These are phyloP conservation scores for Aspergillus pseudoterreus DNA, from an alignment of 2,329 filamentous ascomycete species.

Conservation along the genomic window DNA sequence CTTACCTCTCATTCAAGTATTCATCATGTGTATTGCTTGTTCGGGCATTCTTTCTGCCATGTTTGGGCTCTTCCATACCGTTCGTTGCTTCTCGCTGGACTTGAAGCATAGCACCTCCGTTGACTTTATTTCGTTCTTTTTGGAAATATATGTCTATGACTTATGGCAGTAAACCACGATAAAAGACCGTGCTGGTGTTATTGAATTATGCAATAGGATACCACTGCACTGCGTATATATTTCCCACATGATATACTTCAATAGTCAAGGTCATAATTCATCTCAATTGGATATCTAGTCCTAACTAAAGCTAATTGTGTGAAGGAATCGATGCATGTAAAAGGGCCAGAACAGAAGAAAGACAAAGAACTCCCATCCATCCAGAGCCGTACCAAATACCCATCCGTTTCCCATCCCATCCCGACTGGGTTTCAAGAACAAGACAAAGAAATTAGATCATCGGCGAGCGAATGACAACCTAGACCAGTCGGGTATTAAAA, in stretches of 20 bases:
- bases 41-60: neutral
- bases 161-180: too few species aligned
- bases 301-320: conserved; percentile 7
- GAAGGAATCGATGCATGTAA: conserved; percentile 2
- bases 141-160: too few species aligned
- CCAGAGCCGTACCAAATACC: conserved; percentile 8
- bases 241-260: neutral
- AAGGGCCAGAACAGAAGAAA: conserved; percentile 5
- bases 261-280: conserved; percentile 1
- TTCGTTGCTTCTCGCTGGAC: conserved; percentile 10
- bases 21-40: conserved; percentile 1
- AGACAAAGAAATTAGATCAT: conserved; percentile 6
- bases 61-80: neutral
- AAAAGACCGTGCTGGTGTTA: too few species aligned
- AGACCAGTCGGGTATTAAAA: conserved; percentile 10
- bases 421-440: neutral
- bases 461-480: conserved; percentile 8
- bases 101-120: neutral
- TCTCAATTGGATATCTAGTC: conserved; percentile 18
- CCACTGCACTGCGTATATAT: too few species aligned
- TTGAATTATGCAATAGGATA: too few species aligned
- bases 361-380: conserved; percentile 1
- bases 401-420: conserved; percentile 10
- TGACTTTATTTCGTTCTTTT: neutral
- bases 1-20: neutral